Evolutionary conservation across 805 yeast genomes (phyloP), one percentile per base, ranked within the genome.

Genomic region (Saccharomycopsis sp.): DNA sequence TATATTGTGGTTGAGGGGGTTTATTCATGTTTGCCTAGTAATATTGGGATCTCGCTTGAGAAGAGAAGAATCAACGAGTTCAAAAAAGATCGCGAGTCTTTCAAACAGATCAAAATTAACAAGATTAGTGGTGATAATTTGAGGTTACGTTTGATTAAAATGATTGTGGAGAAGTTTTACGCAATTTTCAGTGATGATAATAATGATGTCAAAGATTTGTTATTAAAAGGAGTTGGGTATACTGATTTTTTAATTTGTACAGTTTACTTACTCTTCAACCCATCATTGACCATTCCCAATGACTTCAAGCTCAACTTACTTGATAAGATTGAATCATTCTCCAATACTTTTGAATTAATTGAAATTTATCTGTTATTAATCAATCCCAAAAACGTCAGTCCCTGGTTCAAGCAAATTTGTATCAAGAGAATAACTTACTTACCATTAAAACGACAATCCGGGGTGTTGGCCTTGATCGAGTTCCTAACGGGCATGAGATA

Each of bases 401-500:
- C 40, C 5, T 64, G 62, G 55, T 75, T 75, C 51, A 66, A 67
- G 36, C 48, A 48, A 4, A 61, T 67, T 42, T 63, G 83, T 3
- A 56, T 79, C 36, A 45, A 58, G 0, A 63, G 68, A 36, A 62
- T 89, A 3, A 70, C 79, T 1, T 45, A 55, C 3, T 57, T 85
- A 21, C 80, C 82, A 1, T 54, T 73, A 17, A 57, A 66, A 32
- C 67, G 94, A 19, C 56, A 58, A 1, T 78, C 80, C 51, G 96
- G 97, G 0, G 74, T 92, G 2, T 59, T 72, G 21, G 68, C 87
- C 2, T 58, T 89, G 37, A 66, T 87, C 21, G 96, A 89, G 56
- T 75, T 83, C 47, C 66, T 83, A 1, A 63, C 82, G 12, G 95
- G 95, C 0, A 63, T 83, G 20, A 64, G 95, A 42, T 94, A 85